A percentile compares a stretch with the other conserved stretches of the same genome.
phyloP scores from a whole-genome alignment of 495 filamentous ascomycete species.

The Aspergillus egyptiacus region DNA sequence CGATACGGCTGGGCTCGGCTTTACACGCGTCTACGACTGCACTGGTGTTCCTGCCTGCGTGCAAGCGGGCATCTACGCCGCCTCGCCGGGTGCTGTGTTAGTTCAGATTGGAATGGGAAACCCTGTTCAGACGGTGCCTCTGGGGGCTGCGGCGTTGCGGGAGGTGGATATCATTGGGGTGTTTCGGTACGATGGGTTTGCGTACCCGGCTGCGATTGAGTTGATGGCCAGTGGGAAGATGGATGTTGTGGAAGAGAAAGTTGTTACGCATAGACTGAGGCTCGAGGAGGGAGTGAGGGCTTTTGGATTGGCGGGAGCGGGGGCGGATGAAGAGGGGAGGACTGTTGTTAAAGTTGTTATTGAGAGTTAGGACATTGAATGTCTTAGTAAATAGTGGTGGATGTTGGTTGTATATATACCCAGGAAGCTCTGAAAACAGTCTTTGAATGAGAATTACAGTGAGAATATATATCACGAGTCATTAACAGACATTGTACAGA shows the following conservation, averaged over 20 bases:
- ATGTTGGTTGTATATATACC: neutral
- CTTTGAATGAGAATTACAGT: neutral
- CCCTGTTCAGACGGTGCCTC: slow-evolving; percentile 77
- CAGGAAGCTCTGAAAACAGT: neutral
- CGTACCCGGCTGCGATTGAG: slow-evolving; percentile 75
- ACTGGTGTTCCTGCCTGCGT: slow-evolving; percentile 84
- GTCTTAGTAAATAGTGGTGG: too few relatives aligned
- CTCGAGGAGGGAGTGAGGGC: slow-evolving; percentile 63
- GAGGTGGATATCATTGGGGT: slow-evolving; percentile 92
- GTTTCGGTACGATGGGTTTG: slow-evolving; percentile 78
- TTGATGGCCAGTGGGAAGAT: slow-evolving; percentile 58
- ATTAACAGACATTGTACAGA: neutral
- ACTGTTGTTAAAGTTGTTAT: slow-evolving; percentile 85
- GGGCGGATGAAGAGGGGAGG: slow-evolving; percentile 67
- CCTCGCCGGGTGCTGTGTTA: slow-evolving; percentile 70
- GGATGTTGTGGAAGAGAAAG: slow-evolving; percentile 45
- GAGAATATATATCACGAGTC: neutral
- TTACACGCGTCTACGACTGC: slow-evolving; percentile 82
- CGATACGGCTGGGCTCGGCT: slow-evolving; percentile 52
- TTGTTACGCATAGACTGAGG: slow-evolving; percentile 72
- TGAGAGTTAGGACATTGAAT: slow-evolving; percentile 30
- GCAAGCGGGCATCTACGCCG: slow-evolving; percentile 80
- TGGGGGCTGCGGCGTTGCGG: slow-evolving; percentile 76
- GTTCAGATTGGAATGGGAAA: slow-evolving; percentile 94
- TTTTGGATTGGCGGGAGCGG: slow-evolving; percentile 76